A percentile compares a stretch with the other conserved stretches of the same genome.
phyloP scores from a whole-genome alignment of 2,329 filamentous ascomycete genomes.

The Exophiala sp. region DNA sequence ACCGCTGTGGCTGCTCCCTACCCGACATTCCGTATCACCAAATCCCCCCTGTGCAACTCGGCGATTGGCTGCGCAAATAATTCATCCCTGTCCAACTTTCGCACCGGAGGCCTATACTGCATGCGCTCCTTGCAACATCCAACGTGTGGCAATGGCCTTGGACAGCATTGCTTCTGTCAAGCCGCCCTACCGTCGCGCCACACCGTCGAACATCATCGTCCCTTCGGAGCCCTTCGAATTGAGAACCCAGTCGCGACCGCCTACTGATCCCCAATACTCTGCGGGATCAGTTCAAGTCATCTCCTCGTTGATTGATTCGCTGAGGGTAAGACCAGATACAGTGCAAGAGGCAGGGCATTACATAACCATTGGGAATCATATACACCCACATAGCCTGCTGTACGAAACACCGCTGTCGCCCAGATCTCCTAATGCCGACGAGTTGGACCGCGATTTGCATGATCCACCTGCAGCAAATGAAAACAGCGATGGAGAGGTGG shows the following conservation, averaged over 20 bases:
- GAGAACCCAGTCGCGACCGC: background rate
- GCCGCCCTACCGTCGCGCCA: conserved; percentile 6
- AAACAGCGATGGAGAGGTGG: conserved; percentile 22
- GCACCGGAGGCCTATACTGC: conserved; percentile 1
- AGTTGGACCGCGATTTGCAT: conserved; percentile 18
- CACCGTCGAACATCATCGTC: background rate
- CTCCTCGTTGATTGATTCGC: conserved; percentile 59
- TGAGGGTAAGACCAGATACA: conserved; percentile 60
- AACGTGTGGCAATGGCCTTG: conserved; percentile 19
- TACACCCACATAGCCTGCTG: background rate
- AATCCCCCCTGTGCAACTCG: conserved; percentile 4
- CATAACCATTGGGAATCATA: background rate
- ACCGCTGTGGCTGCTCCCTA: background rate
- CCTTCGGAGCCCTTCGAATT: conserved; percentile 1
- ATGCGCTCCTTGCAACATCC: conserved; percentile 11
- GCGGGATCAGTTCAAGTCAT: conserved; percentile 40
- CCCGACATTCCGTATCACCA: background rate
- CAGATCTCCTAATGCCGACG: conserved; percentile 13
- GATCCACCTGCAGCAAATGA: conserved; percentile 15
- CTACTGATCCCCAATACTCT: conserved; percentile 5
- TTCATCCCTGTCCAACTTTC: conserved; percentile 7
- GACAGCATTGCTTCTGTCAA: conserved; percentile 11
- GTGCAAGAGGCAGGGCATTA: conserved; percentile 26
- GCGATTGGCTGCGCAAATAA: conserved; percentile 10
- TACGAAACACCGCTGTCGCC: conserved; percentile 1